phyloP scores from a whole-genome alignment of 2,329 filamentous ascomycete genomes.

The Curvularia sp. region DNA sequence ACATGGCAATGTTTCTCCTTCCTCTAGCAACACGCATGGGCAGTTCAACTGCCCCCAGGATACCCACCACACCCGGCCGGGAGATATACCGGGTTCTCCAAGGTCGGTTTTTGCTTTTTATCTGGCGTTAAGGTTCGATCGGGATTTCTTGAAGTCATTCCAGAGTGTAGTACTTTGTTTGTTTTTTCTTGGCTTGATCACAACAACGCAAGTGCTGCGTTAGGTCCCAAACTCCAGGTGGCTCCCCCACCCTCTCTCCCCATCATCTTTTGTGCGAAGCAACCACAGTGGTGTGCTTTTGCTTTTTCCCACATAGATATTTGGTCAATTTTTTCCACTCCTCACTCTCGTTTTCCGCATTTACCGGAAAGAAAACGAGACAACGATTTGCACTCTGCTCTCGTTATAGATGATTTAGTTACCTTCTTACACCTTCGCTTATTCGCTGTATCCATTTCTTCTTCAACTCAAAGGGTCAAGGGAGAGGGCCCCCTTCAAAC shows the following conservation, averaged over 20 bases:
- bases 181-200: not conserved
- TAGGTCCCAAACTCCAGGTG: not conserved
- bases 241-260: not conserved
- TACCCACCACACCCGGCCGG: conserved; percentile 10
- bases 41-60: conserved; percentile 12
- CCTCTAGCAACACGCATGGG: conserved; percentile 8
- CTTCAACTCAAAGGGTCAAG: not conserved
- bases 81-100: conserved; percentile 5
- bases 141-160: not conserved
- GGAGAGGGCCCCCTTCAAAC: not conserved
- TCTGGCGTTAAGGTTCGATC: conserved; percentile 10
- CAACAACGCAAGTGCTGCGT: conserved; percentile 21
- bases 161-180: not conserved
- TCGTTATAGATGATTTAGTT: not conserved
- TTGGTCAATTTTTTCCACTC: not conserved
- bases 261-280: not conserved
- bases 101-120: not conserved
- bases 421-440: not conserved
- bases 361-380: not conserved
- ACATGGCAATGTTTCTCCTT: not conserved
- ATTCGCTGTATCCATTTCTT: not conserved
- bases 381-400: not conserved
- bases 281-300: not conserved
- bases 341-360: not conserved
- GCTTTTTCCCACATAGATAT: not conserved